A percentile compares a stretch with the other conserved stretches of the same genome.
phyloP scores from a whole-genome alignment of 2,329 filamentous ascomycete species.

The Trichoderma sp. region DNA sequence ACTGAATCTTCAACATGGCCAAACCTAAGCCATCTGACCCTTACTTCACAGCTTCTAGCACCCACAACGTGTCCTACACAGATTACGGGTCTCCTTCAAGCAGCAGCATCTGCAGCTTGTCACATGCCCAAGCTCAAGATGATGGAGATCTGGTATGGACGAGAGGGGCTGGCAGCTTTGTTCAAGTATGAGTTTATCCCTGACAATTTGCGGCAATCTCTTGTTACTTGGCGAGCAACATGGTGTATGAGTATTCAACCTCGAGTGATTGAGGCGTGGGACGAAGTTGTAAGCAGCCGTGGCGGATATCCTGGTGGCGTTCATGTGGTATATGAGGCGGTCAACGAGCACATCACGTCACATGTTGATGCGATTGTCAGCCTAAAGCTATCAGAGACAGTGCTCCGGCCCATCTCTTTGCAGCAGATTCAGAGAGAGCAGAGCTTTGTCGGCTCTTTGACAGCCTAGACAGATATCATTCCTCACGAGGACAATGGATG shows the following conservation, averaged over 20 bases:
- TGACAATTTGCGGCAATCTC: slow-evolving; percentile 30
- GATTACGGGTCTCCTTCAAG: slow-evolving; percentile 37
- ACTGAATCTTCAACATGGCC: slow-evolving; percentile 36
- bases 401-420: slow-evolving; percentile 32
- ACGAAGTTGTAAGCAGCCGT: slow-evolving; percentile 29
- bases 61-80: slow-evolving; percentile 29
- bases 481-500: neutral
- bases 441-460: slow-evolving; percentile 23
- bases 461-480: neutral
- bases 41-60: slow-evolving; percentile 39
- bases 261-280: slow-evolving; percentile 34
- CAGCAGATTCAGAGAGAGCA: slow-evolving; percentile 33
- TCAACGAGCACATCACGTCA: slow-evolving; percentile 30
- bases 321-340: slow-evolving; percentile 26
- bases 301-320: slow-evolving; percentile 28
- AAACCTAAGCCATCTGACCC: slow-evolving; percentile 38
- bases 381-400: slow-evolving; percentile 32
- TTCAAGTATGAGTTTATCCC: slow-evolving; percentile 33
- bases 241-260: slow-evolving; percentile 31
- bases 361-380: slow-evolving; percentile 36
- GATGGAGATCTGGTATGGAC: slow-evolving; percentile 42
- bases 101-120: slow-evolving; percentile 34
- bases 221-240: slow-evolving; percentile 35
- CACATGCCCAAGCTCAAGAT: slow-evolving; percentile 39
- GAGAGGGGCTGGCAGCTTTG: slow-evolving; percentile 33